Evolutionary conservation across 306 rosid genomes (phyloP).

Genomic region (Begonia peltatifolia): DNA sequence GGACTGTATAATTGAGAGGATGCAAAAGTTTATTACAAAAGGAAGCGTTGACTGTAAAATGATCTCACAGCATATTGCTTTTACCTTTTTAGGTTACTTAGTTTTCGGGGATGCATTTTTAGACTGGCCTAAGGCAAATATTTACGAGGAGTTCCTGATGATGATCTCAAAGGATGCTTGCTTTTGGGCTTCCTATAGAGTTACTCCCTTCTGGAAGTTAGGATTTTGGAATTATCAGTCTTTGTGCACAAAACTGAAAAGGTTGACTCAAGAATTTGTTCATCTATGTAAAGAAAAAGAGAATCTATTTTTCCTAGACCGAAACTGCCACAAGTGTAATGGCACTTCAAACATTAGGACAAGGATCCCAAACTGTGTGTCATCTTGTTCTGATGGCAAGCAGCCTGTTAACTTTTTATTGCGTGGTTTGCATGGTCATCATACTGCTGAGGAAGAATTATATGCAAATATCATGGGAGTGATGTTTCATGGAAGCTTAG

Average conservation of each 20-base stretch:
- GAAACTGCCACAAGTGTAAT: slow-evolving; percentile 6
- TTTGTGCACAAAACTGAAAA: slow-evolving; percentile 47
- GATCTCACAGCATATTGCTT: slow-evolving; percentile 75
- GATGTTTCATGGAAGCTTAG: slow-evolving; percentile 73
- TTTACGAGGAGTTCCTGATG: slow-evolving; percentile 72
- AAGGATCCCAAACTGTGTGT: slow-evolving; percentile 18
- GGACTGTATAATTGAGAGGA: slow-evolving; percentile 35
- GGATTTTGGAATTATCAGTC: slow-evolving; percentile 69
- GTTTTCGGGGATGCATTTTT: slow-evolving; percentile 68
- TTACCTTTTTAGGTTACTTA: slow-evolving; percentile 53
- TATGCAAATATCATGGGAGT: slow-evolving; percentile 55
- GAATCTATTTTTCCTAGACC: slow-evolving; percentile 24
- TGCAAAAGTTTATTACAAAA: slow-evolving; percentile 21
- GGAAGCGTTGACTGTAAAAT: slow-evolving; percentile 34
- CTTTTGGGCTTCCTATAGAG: slow-evolving; percentile 61
- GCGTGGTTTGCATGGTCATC: slow-evolving; percentile 21
- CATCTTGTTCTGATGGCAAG: slow-evolving; percentile 21
- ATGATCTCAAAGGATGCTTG: slow-evolving; percentile 64
- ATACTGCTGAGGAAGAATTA: slow-evolving; percentile 35
- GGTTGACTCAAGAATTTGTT: slow-evolving; percentile 61
- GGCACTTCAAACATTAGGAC: slow-evolving; percentile 19
- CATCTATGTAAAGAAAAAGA: slow-evolving; percentile 33
- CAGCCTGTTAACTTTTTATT: slow-evolving; percentile 19
- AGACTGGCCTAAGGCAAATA: slow-evolving; percentile 55
- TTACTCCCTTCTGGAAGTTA: slow-evolving; percentile 58